phyloP scores from a whole-genome alignment of 2,329 filamentous ascomycete species.

The Diaporthe amygdali region DNA sequence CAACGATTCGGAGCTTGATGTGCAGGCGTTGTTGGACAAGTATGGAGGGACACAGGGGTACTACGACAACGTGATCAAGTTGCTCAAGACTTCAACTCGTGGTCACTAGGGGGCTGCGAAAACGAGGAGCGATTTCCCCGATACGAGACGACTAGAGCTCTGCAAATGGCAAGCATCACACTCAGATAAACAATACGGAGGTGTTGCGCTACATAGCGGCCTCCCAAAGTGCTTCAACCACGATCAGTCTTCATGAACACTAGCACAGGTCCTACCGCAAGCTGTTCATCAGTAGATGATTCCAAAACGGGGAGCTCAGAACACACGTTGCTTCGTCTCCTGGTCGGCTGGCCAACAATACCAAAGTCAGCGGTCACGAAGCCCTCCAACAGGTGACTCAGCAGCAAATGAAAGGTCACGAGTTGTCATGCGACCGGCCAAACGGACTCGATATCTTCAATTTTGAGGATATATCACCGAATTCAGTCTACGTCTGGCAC shows the following conservation, averaged over 20 bases:
- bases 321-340: background rate
- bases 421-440: background rate
- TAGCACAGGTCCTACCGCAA: no score
- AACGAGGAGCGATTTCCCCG: background rate
- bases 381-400: background rate
- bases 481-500: constrained; percentile 67
- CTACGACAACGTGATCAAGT: constrained; percentile 61
- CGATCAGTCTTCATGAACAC: background rate
- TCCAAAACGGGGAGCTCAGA: background rate
- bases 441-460: background rate
- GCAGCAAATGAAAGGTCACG: no score
- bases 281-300: background rate
- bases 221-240: background rate
- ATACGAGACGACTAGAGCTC: no score
- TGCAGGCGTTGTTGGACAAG: constrained; percentile 50
- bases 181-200: background rate
- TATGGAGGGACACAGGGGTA: constrained; percentile 65
- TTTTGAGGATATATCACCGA: background rate
- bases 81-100: constrained; percentile 57
- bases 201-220: background rate
- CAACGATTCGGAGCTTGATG: constrained; percentile 39
- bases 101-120: constrained; percentile 39
- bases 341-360: background rate
- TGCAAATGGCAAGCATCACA: background rate
- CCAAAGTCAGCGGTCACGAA: background rate